Percentiles rank a stretch among this genome's conserved stretches.
Evolutionary conservation across 192 early-diverging fungal species (phyloP).

Genomic region (Jimgerdemannia flammicorona): DNA sequence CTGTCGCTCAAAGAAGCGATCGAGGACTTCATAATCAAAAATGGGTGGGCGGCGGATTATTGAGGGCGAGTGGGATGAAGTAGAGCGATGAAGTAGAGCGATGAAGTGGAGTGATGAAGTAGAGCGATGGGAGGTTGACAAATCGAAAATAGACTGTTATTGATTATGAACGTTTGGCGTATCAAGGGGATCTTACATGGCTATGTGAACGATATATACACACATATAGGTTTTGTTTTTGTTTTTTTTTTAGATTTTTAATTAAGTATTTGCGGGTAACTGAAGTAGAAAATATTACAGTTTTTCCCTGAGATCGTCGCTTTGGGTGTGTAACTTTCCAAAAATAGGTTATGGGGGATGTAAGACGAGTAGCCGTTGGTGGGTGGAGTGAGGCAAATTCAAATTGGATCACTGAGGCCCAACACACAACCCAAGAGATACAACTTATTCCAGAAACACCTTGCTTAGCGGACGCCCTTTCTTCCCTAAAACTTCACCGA

Average conservation of each 20-base stretch:
- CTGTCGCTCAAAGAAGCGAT: conserved; percentile 66
- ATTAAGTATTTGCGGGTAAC: too few relatives aligned
- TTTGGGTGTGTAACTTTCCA: too few relatives aligned
- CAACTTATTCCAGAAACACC: neutral
- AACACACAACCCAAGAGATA: neutral
- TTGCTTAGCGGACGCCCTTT: too few relatives aligned
- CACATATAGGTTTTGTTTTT: too few relatives aligned
- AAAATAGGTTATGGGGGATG: neutral
- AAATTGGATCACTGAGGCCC: neutral
- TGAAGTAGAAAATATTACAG: too few relatives aligned
- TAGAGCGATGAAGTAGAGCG: neutral
- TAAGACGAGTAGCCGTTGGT: neutral
- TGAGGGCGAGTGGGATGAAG: neutral
- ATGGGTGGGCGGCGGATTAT: conserved; percentile 54
- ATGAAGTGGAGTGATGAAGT: neutral
- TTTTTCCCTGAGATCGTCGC: too few relatives aligned
- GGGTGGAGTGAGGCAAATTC: neutral
- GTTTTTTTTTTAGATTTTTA: too few relatives aligned
- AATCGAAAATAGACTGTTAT: too few relatives aligned
- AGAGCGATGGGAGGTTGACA: neutral
- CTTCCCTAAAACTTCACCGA: too few relatives aligned
- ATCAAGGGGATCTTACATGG: too few relatives aligned
- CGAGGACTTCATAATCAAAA: conserved; percentile 56
- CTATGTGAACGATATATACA: too few relatives aligned
- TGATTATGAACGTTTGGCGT: too few relatives aligned